These are phyloP conservation scores for Penicillium macrosclerotiorum DNA, from an alignment of 495 filamentous ascomycete species.

Conservation along the genomic window DNA sequence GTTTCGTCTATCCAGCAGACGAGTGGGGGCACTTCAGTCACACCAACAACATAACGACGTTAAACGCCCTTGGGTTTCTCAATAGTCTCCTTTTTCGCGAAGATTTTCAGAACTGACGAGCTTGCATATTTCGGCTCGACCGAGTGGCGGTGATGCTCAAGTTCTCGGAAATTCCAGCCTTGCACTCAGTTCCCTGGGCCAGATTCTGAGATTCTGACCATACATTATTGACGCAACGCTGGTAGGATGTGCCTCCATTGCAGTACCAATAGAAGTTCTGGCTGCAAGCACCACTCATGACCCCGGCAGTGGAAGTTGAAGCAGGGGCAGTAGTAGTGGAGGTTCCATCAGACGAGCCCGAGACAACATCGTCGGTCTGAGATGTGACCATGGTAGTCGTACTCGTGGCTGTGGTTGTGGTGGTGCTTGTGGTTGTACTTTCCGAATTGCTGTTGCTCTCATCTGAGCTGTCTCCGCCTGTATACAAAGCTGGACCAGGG, in stretches of 20 bases:
- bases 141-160: slow-evolving; percentile 28
- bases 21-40: no score
- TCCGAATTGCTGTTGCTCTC: slow-evolving; percentile 16
- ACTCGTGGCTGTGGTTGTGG: slow-evolving; percentile 11
- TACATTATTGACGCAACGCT: slow-evolving; percentile 55
- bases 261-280: slow-evolving; percentile 59
- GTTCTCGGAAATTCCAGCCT: slow-evolving; percentile 37
- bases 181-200: slow-evolving; percentile 52
- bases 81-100: no score
- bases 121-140: background rate
- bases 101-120: no score
- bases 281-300: slow-evolving; percentile 42
- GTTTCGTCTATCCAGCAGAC: no score
- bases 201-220: slow-evolving; percentile 50
- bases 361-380: background rate
- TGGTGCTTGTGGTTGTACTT: slow-evolving; percentile 6
- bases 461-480: slow-evolving; percentile 12
- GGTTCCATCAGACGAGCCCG: background rate
- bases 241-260: slow-evolving; percentile 51
- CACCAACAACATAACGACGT: no score
- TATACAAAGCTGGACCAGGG: slow-evolving; percentile 50
- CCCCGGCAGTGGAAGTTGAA: slow-evolving; percentile 9
- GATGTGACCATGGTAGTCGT: slow-evolving; percentile 11
- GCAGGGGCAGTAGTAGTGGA: slow-evolving; percentile 1
- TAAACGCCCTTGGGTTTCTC: no score